Evolutionary conservation across 2,329 filamentous ascomycete genomes (phyloP), one percentile per base, ranked within the genome.

Genomic region (Aspergillus eucalypticola): DNA sequence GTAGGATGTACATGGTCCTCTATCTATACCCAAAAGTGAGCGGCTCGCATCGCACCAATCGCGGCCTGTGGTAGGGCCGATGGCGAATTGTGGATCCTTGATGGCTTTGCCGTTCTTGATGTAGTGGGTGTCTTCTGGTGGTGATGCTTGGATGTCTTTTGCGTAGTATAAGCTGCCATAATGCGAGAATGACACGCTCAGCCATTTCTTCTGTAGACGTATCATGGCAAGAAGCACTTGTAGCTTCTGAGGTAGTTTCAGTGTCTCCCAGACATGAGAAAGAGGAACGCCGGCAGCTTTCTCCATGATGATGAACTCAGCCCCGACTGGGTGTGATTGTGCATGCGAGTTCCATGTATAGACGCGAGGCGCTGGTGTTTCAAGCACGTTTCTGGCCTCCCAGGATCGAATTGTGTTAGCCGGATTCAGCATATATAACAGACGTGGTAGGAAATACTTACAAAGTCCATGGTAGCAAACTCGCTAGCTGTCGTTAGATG

Each of bases 401-500:
- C 27, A 64, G 32, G 32, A 59, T 38, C 51, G 38, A 64, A 46
- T 3, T 17, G 10, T 10, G n/a, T 66, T 58, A 69, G 60, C 56
- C 60, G 60, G 50, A 58, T 51, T 49, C 11, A 15, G 25, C 42
- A 19, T 50, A 2, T 2, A 8, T 15, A 11, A 57, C 29, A 2
- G 46, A 51, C 44, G 6, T 60, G 11, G 0, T 13, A 38, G 21
- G 11, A 52, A 56, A 1, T 56, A 62, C 61, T 13, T 56, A 70
- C 63, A 25, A 69, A 68, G 19, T 69, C 62, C 60, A 68, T 66
- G 5, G 67, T 76, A 35, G 76, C 74, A n/a, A 76, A 74, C 61
- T 78, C 73, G 62, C 74, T 76, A n/a, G 73, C 74, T 11, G 73
- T 70, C 21, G 69, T 71, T 15, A 71, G 68, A 46, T 67, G 66